A percentile compares a stretch with the other conserved stretches of the same genome.
These are phyloP conservation scores for Taiozyma sp. DNA, from an alignment of 1,139 yeast genomes.

Conservation along the genomic window DNA sequence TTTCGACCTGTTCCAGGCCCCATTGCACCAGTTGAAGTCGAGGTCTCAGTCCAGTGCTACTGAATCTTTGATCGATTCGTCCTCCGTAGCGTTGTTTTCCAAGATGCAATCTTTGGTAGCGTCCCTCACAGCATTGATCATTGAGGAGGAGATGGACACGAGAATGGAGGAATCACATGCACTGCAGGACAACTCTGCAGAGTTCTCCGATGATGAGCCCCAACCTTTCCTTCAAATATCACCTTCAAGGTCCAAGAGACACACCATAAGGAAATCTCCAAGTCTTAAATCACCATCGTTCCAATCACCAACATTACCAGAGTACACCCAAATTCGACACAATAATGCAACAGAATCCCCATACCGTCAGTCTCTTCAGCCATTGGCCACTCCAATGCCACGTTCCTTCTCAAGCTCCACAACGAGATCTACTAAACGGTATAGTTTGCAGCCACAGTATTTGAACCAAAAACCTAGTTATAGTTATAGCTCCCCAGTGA, in stretches of 20 bases:
- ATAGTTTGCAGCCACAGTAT: neutral
- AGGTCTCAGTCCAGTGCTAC: neutral
- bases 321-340: conserved; percentile 1
- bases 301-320: conserved; percentile 8
- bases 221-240: neutral
- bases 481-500: neutral
- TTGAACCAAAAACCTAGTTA: neutral
- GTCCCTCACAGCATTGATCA: conserved; percentile 26
- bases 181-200: conserved; percentile 4
- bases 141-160: conserved; percentile 20
- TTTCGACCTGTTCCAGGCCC: conserved; percentile 27
- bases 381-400: conserved; percentile 13
- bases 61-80: conserved; percentile 24
- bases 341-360: no score
- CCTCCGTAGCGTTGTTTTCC: conserved; percentile 22
- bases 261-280: conserved; percentile 6
- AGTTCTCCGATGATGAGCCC: conserved; percentile 18
- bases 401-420: conserved; percentile 13
- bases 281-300: conserved; percentile 5
- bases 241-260: neutral
- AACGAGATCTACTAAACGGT: neutral
- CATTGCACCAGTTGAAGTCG: conserved; percentile 4
- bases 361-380: neutral
- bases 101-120: conserved; percentile 27
- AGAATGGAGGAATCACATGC: neutral